phyloP scores from a whole-genome alignment of 2,329 filamentous ascomycete genomes.

The Aspergillus quadricinctus region DNA sequence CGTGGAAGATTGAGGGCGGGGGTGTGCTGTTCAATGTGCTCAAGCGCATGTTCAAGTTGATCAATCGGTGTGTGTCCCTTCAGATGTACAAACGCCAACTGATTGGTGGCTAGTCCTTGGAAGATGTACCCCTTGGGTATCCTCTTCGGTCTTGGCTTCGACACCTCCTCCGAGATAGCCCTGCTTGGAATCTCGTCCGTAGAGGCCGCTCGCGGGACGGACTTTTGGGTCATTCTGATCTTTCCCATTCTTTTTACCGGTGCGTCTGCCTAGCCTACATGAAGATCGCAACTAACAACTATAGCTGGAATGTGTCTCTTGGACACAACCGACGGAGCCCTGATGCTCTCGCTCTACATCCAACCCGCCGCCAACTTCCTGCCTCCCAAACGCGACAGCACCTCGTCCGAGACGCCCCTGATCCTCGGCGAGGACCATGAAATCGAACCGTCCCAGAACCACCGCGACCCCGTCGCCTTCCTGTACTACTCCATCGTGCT shows the following conservation, averaged over 20 bases:
- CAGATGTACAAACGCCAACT: background rate
- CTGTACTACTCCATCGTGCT: conserved; percentile 90
- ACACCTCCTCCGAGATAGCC: conserved; percentile 91
- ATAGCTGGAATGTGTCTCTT: conserved; percentile 88
- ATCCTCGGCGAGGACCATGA: conserved; percentile 13
- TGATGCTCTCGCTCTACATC: conserved; percentile 94
- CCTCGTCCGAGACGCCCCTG: conserved; percentile 13
- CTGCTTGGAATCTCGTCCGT: conserved; percentile 85
- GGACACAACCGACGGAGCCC: conserved; percentile 85
- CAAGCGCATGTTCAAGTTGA: conserved; percentile 69
- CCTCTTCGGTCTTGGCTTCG: conserved; percentile 87
- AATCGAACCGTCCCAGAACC: conserved; percentile 31
- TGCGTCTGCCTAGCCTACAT: conserved; percentile 33
- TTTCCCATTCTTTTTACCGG: conserved; percentile 87
- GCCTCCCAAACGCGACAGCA: conserved; percentile 21
- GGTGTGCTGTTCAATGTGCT: conserved; percentile 71
- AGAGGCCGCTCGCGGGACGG: conserved; percentile 78
- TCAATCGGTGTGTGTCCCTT: conserved; percentile 44
- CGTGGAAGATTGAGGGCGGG: conserved; percentile 68
- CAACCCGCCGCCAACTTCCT: conserved; percentile 42
- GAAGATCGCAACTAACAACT: background rate
- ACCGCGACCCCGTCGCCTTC: conserved; percentile 82
- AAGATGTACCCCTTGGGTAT: conserved; percentile 94
- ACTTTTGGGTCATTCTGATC: conserved; percentile 89
- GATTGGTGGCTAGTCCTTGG: conserved; percentile 52